Evolutionary conservation across 495 filamentous ascomycete species (phyloP), one percentile per base, ranked within the genome.

Genomic region (Podospora pseudoanserina): DNA sequence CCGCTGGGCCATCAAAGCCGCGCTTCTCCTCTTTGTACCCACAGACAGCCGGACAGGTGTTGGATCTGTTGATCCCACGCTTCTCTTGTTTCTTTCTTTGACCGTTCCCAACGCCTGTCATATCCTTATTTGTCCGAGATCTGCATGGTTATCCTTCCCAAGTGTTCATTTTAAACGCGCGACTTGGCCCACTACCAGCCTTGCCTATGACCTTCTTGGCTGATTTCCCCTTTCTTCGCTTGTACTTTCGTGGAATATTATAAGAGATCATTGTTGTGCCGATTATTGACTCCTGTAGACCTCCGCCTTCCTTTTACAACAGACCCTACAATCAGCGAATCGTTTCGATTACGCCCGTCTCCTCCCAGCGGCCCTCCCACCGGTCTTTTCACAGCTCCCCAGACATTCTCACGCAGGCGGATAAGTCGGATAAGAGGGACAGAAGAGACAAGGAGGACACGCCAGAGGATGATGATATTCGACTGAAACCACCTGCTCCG

Each of bases 231-330:
- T 57, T 56, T 28, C 16, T 27, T 63, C 26, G 61, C 32, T 56
- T 34, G n/a, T 49, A 28, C 18, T 9, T 7, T 62, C 32, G 30
- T 63, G 4, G 26, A 28, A 32, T 32, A 32, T 2, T 20, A 63
- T 32, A 32, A 20, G 11, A n/a, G 30, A 44, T 15, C 55, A 5
- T 65, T 23, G 23, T 32, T 65, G 26, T 60, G 54, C 15, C 26
- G 59, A 28, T 27, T 32, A 53, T 57, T 61, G 20, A n/a, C 34
- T 34, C 60, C 2, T 49, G 39, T 49, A 74, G 72, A 16, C 70
- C 69, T 19, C 72, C 72, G 11, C 67, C 68, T 16, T 66, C 67
- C 3, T 72, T 72, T 20, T 69, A 63, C 65, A 74, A 72, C 57
- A 69, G 55, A 27, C 27, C 64, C n/a, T 26, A 67, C n/a, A 67